These are phyloP conservation scores for Athelia psychrophila DNA, from an alignment of 1,284 basidiomycete species.

Conservation along the genomic window DNA sequence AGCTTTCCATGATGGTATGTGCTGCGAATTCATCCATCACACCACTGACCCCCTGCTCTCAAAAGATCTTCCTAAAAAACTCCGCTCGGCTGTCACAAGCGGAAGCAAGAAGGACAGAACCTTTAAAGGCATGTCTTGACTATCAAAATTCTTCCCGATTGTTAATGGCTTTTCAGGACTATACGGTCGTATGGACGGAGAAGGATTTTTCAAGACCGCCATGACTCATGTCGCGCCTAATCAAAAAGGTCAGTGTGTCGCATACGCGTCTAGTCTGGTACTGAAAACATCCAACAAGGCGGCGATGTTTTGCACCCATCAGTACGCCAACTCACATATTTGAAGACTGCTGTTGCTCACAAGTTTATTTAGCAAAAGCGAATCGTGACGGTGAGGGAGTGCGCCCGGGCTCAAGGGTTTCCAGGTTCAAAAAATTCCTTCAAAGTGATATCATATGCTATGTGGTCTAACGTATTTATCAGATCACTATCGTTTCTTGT, in stretches of 20 bases:
- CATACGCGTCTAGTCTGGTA: not conserved
- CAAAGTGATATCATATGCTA: no score
- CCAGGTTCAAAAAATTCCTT: no score
- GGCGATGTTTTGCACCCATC: constrained; percentile 55
- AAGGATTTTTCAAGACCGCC: constrained; percentile 54
- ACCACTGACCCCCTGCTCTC: not conserved
- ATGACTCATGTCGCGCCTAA: constrained; percentile 51
- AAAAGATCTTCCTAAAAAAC: constrained; percentile 38
- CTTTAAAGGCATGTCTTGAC: constrained; percentile 19
- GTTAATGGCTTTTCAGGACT: constrained; percentile 31
- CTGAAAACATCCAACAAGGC: constrained; percentile 16
- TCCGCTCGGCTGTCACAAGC: constrained; percentile 31
- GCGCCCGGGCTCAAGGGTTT: constrained; percentile 70
- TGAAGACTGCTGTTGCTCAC: constrained; percentile 16
- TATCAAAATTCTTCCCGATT: not conserved
- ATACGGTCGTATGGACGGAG: constrained; percentile 50
- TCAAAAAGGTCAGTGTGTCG: constrained; percentile 26
- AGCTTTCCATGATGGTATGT: constrained; percentile 45
- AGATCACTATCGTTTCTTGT: constrained; percentile 57
- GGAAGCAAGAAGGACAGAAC: constrained; percentile 17
- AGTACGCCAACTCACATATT: constrained; percentile 37
- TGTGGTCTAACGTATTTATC: no score
- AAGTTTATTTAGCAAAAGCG: constrained; percentile 54
- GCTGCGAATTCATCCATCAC: not conserved
- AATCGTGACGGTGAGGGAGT: constrained; percentile 59